Conservation (phyloP, 148 eudicot genomes). For the Hydrangea macrophylla region DNA sequence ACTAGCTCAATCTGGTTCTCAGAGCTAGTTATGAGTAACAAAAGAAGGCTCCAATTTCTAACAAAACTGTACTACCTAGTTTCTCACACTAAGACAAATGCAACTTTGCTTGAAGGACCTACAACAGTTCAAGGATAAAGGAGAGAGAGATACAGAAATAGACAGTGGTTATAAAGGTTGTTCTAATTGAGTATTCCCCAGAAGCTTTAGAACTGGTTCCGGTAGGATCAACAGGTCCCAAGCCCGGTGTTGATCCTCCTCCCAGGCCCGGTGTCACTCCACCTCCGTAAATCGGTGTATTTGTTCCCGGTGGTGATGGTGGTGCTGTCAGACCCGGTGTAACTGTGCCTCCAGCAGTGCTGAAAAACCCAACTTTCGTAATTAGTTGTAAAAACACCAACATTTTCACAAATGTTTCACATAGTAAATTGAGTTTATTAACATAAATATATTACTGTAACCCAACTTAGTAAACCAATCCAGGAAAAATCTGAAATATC, state of each 20-base stretch:
- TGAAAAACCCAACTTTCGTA: too few species aligned
- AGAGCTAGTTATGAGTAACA: neutral
- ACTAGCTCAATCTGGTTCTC: neutral
- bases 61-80: neutral
- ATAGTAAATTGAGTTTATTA: too few species aligned
- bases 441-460: too few species aligned
- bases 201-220: constrained; percentile 12
- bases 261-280: constrained; percentile 5
- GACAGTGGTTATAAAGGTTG: constrained; percentile 2
- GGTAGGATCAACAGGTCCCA: constrained; percentile 7
- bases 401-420: too few species aligned
- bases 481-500: too few species aligned
- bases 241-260: constrained; percentile 16
- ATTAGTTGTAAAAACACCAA: too few species aligned
- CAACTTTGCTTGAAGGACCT: neutral
- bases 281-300: constrained; percentile 11
- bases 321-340: constrained; percentile 12
- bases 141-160: constrained; percentile 3
- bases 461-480: too few species aligned
- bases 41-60: constrained; percentile 11
- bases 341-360: constrained; percentile 3
- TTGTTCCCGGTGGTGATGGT: constrained; percentile 22
- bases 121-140: constrained; percentile 6
- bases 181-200: neutral
- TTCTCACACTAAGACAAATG: constrained; percentile 7